Evolutionary conservation across 768 basidiomycete genomes (phyloP).

Genomic region (Russula brevipes): DNA sequence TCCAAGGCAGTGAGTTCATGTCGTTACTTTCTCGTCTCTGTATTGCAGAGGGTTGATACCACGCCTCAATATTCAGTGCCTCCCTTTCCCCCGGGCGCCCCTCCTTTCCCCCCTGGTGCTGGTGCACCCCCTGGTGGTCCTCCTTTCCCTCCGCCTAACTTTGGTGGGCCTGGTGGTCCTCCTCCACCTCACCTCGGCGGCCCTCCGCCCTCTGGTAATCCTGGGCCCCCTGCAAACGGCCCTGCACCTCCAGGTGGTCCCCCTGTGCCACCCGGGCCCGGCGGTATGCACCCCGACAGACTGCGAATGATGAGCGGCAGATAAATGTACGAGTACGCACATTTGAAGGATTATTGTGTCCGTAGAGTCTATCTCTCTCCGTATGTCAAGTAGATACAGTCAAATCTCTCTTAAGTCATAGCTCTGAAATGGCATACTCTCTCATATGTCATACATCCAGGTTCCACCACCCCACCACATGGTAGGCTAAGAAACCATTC

Average conservation of each 20-base stretch:
- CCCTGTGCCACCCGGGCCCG: constrained; percentile 39
- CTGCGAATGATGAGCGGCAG: constrained; percentile 63
- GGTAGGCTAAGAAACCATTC: too few relatives aligned
- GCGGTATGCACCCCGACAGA: constrained; percentile 82
- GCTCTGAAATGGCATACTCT: too few relatives aligned
- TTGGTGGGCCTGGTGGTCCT: constrained; percentile 30
- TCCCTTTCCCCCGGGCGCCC: constrained; percentile 46
- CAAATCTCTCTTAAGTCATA: too few relatives aligned
- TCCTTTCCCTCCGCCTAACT: constrained; percentile 35
- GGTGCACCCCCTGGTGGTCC: constrained; percentile 23
- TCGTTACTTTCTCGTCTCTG: not conserved
- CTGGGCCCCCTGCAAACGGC: constrained; percentile 10
- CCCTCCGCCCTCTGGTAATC: constrained; percentile 26
- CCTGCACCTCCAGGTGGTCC: constrained; percentile 9
- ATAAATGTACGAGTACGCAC: not conserved
- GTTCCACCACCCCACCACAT: too few relatives aligned
- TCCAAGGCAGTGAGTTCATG: constrained; percentile 43
- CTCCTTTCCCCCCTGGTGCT: constrained; percentile 39
- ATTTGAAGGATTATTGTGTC: not conserved
- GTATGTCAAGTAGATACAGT: too few relatives aligned
- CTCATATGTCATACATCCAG: too few relatives aligned
- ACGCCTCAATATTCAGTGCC: constrained; percentile 26
- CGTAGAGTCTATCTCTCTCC: not conserved
- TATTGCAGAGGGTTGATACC: not conserved
- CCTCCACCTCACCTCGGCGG: constrained; percentile 19